Conservation (phyloP, 495 filamentous ascomycete genomes). For the Aspergillus sparsus region DNA sequence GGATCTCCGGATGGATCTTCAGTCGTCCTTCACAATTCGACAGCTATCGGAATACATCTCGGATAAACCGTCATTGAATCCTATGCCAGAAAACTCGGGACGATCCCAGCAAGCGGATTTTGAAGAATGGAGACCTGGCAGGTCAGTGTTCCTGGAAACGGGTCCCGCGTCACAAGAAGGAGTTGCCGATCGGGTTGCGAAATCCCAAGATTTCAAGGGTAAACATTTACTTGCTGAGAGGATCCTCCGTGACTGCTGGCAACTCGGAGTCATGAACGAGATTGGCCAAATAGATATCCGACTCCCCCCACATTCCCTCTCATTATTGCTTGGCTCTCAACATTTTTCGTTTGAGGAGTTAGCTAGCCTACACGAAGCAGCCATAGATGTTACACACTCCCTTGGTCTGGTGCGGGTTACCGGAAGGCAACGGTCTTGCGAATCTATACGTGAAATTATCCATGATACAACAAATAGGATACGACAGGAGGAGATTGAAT, state of each 20-base stretch:
- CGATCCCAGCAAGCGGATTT: not conserved
- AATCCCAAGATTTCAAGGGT: constrained; percentile 24
- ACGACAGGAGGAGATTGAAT: constrained; percentile 29
- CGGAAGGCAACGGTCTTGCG: constrained; percentile 39
- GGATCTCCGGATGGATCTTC: constrained; percentile 28
- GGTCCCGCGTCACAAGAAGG: constrained; percentile 6
- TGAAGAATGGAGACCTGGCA: constrained; percentile 36
- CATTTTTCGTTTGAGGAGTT: constrained; percentile 48
- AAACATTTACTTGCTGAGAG: constrained; percentile 40
- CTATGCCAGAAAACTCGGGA: not conserved
- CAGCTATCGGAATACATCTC: constrained; percentile 39
- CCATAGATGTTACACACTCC: constrained; percentile 42
- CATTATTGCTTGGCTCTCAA: constrained; percentile 33
- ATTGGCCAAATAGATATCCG: constrained; percentile 46
- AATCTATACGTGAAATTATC: constrained; percentile 44
- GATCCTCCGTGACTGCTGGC: constrained; percentile 49
- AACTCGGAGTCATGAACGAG: constrained; percentile 39
- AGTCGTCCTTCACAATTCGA: constrained; percentile 35
- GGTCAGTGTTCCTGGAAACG: constrained; percentile 27
- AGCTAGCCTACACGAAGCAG: constrained; percentile 40
- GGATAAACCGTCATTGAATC: not conserved
- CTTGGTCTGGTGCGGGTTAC: constrained; percentile 44
- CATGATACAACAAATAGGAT: constrained; percentile 40
- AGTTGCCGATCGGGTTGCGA: constrained; percentile 20
- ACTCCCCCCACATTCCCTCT: constrained; percentile 28